Conservation (phyloP, 495 filamentous ascomycete species). For the Xylaria sp. region DNA sequence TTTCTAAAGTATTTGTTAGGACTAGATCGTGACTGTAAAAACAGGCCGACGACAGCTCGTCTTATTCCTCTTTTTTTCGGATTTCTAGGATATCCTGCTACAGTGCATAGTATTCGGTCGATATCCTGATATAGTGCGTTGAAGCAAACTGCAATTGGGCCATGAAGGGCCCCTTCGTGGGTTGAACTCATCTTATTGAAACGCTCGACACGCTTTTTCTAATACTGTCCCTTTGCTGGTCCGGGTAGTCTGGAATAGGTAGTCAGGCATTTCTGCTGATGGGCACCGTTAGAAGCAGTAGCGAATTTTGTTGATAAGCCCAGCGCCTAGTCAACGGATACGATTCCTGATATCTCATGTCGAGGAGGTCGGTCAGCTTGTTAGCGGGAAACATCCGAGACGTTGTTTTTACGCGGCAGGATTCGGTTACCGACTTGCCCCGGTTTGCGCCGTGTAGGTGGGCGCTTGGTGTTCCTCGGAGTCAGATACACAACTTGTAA, state of each 20-base stretch:
- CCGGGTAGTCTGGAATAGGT: background rate
- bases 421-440: background rate
- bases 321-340: background rate
- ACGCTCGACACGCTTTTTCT: background rate
- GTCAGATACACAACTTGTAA: background rate
- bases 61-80: background rate
- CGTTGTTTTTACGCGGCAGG: background rate
- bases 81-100: background rate
- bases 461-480: background rate
- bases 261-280: background rate
- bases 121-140: background rate
- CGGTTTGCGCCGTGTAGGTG: background rate
- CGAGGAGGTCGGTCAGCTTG: background rate
- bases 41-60: too few species aligned
- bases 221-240: background rate
- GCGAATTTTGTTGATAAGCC: background rate
- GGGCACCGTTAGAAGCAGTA: background rate
- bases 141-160: background rate
- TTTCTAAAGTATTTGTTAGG: background rate
- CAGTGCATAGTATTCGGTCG: background rate
- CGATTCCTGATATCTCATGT: background rate
- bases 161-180: background rate
- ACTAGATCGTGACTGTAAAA: background rate
- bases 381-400: background rate
- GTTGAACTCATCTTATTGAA: background rate